These are phyloP conservation scores for Agrocybe pediades DNA, from an alignment of 768 basidiomycete species.

Conservation along the genomic window DNA sequence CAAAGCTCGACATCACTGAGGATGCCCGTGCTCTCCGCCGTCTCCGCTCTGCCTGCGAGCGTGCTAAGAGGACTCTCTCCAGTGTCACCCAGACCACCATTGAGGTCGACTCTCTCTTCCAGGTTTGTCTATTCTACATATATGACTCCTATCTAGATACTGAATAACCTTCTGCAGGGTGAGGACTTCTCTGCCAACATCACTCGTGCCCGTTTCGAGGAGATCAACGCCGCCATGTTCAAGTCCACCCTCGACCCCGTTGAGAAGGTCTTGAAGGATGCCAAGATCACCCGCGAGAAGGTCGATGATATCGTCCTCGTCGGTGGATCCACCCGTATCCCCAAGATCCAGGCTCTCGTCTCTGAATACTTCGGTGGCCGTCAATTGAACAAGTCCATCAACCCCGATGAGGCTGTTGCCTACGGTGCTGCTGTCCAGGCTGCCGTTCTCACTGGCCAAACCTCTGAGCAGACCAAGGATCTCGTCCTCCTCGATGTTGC, in stretches of 20 bases:
- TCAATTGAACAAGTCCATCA: conserved; percentile 99
- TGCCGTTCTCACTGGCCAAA: conserved; percentile 96
- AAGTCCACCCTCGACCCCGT: conserved; percentile 98
- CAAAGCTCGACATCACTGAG: conserved; percentile 94
- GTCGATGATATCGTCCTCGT: conserved; percentile 99
- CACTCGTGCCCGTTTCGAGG: conserved; percentile 99
- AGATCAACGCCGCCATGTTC: conserved; percentile 95
- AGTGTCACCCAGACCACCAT: conserved; percentile 98
- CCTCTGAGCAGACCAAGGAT: conserved; percentile 97
- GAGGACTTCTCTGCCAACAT: conserved; percentile 99
- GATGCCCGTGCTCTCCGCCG: conserved; percentile 97
- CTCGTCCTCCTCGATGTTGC: conserved; percentile 94
- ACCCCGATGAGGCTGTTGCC: conserved; percentile 98
- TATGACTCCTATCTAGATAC: not conserved
- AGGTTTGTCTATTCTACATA: conserved; percentile 48
- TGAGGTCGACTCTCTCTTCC: conserved; percentile 98
- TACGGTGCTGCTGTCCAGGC: conserved; percentile 99
- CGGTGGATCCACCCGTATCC: conserved; percentile 99
- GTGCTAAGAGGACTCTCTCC: conserved; percentile 98
- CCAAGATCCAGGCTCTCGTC: conserved; percentile 97
- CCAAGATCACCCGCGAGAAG: conserved; percentile 96
- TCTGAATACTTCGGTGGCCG: conserved; percentile 99
- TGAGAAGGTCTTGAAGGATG: conserved; percentile 98
- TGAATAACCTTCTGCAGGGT: conserved; percentile 67
- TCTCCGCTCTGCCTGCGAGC: conserved; percentile 96